Base-by-base conservation (phyloP, 2,329 filamentous ascomycete genomes). In the Cordyceps javanica region DNA sequence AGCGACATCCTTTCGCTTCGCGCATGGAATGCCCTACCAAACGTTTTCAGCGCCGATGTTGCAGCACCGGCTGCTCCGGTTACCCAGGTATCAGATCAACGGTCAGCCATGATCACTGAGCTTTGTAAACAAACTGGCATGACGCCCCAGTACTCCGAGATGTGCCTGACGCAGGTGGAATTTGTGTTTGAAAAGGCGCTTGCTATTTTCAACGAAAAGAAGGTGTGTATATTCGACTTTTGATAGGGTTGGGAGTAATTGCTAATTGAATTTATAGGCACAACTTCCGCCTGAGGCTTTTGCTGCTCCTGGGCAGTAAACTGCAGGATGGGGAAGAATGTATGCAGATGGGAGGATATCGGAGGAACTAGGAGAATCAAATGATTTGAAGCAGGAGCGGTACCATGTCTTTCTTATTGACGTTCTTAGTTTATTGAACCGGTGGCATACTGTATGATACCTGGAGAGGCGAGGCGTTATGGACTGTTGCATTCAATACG, bases 131-230 rank as follows among this genome's bases (percentile, higher is more conserved):
- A 85, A 66, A 96, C 92, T 1, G 84, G 86, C 58, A 91, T 99
- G 85, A 94, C 84, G 9, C 73, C 86, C 10, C 78, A 89, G 59
- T 96, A 89, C 69, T 88, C 91, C 1, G 82, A 87, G 63, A 82
- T 95, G 77, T 97, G 93, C 65, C 78, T 97, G 16, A 80, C 83
- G 3, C 85, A 91, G 59, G 90, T 87, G 58, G 82, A 80, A 38
- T 97, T 91, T 91, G 83, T 95, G 68, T 83, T 92, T 50, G 82
- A 89, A 38, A 81, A 82, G 62, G 93, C 92, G 2, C 74, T 92
- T 63, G 76, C 80, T 55, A 83, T 89, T 32, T 97, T 96, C 68
- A 82, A 87, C 61, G 82, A 87, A 63, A 85, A 89, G 58, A 91
- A 87, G 78, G 89, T 88, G 76, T 68, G 77, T 65, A 28, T 44